These are phyloP conservation scores for Vickermania ingenoplastis DNA, from an alignment of 208 protist genomes.

Conservation along the genomic window DNA sequence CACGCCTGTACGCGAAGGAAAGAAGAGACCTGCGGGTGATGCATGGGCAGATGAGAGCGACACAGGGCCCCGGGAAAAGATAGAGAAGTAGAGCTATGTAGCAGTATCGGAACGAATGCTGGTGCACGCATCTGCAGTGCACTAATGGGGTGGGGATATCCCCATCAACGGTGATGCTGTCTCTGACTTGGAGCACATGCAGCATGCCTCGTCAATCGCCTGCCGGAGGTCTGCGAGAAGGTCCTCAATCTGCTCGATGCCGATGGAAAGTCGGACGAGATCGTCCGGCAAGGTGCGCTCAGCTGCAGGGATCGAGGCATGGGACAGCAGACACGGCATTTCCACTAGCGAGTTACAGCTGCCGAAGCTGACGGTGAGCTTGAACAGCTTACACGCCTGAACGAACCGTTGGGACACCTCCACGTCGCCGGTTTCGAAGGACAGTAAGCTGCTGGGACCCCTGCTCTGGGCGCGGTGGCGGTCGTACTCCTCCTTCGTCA, in stretches of 20 bases:
- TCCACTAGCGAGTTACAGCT: slow-evolving; percentile 91
- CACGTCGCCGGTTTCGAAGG: slow-evolving; percentile 62
- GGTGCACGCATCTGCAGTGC: too few species aligned
- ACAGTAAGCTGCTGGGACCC: slow-evolving; percentile 55
- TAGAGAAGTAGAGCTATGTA: too few species aligned
- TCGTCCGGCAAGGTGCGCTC: slow-evolving; percentile 76
- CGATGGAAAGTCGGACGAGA: slow-evolving; percentile 88
- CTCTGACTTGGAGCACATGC: too few species aligned
- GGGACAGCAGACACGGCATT: slow-evolving; percentile 90
- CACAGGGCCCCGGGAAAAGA: too few species aligned
- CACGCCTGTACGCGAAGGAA: too few species aligned
- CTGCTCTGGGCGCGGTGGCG: slow-evolving; percentile 48
- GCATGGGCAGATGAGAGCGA: too few species aligned
- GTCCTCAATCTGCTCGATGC: slow-evolving; percentile 92
- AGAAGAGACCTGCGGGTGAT: too few species aligned
- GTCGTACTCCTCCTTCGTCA: slow-evolving; percentile 68
- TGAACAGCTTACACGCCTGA: slow-evolving; percentile 77
- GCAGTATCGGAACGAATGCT: too few species aligned
- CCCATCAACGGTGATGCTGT: too few species aligned
- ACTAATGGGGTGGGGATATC: too few species aligned
- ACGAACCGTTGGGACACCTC: slow-evolving; percentile 64
- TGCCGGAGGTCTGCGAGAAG: slow-evolving; percentile 80
- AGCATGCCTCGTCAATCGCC: slow-evolving; percentile 69
- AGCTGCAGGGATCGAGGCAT: slow-evolving; percentile 90
- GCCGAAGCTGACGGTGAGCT: slow-evolving; percentile 91